Base-by-base conservation (phyloP, 768 basidiomycete species). In the Agrocybe praecox region DNA sequence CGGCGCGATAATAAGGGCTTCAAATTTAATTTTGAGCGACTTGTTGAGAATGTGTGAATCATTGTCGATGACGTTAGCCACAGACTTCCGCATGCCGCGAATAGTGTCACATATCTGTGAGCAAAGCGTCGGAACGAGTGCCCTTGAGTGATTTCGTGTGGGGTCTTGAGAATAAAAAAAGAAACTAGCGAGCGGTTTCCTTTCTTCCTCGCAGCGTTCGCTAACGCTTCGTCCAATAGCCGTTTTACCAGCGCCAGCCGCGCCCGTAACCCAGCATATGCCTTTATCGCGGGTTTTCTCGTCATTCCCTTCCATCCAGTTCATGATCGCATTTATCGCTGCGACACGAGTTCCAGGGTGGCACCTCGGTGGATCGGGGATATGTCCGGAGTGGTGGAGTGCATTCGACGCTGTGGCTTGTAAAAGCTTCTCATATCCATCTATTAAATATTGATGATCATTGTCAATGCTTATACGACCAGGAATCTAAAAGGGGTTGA, bases 401-500 rank as follows among this genome's bases (percentile, higher is more conserved):
- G 59, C 62, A 72, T 19, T 74, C 69, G 11, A 74, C 9, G 26
- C 26, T 5, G 9, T 9, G 4, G 26, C n/a, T n/a, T n/a, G n/a
- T 29, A 29, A 4, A 29, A 29, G 26, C 26, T 5, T 4, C 26
- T 29, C 26, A 29, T 29, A 29, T 29, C 26, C 26, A 29, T 9
- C 26, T 29, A 9, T n/a, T 62, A 65, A 22, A 61, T 15, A 26
- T 9, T 55, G 18, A 21, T 36, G 6, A 61, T 58, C 10, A 61
- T 65, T 9, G 55, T 42, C 1, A 53, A n/a, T n/a, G n/a, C n/a
- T n/a, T n/a, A 29, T 29, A 4, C 4, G 4, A 29, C 9, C 26
- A 29, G 9, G 26, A 29, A 29, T 5, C 9, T n/a, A n/a, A n/a
- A n/a, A n/a, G n/a, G n/a, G n/a, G n/a, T n/a, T n/a, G n/a, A n/a